Percentiles rank a stretch among this genome's conserved stretches.
Evolutionary conservation across 176 grass and related monocot genomes (phyloP).

Genomic region (Carex parvula): DNA sequence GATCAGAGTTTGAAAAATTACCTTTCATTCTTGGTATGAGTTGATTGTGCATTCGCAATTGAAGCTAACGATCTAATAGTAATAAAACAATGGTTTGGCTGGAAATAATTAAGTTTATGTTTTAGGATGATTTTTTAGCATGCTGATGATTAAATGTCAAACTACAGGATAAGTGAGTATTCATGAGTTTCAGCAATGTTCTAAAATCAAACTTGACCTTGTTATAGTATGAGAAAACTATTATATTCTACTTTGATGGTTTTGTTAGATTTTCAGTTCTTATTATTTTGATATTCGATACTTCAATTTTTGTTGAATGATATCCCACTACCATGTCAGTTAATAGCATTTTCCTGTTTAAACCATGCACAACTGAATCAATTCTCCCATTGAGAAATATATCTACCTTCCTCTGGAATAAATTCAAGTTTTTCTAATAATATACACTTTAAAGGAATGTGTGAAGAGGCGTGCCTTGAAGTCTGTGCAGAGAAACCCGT

Average conservation of each 20-base stretch:
- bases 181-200: neutral
- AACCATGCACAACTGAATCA: neutral
- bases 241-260: neutral
- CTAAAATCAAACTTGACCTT: neutral
- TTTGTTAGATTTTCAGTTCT: neutral
- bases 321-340: neutral
- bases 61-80: neutral
- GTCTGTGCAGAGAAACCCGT: slow-evolving; percentile 61
- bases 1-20: neutral
- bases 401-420: neutral
- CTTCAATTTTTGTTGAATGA: neutral
- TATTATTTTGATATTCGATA: neutral
- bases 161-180: neutral
- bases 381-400: neutral
- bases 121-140: neutral
- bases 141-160: neutral
- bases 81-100: neutral
- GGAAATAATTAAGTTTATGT: neutral
- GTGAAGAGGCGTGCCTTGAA: slow-evolving; percentile 63
- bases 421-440: neutral
- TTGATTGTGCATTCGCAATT: neutral
- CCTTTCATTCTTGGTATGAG: neutral
- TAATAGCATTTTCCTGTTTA: neutral
- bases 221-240: neutral
- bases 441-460: slow-evolving; percentile 54